phyloP scores from a whole-genome alignment of 805 yeast species.

The Sugiyamaella marilandica region DNA sequence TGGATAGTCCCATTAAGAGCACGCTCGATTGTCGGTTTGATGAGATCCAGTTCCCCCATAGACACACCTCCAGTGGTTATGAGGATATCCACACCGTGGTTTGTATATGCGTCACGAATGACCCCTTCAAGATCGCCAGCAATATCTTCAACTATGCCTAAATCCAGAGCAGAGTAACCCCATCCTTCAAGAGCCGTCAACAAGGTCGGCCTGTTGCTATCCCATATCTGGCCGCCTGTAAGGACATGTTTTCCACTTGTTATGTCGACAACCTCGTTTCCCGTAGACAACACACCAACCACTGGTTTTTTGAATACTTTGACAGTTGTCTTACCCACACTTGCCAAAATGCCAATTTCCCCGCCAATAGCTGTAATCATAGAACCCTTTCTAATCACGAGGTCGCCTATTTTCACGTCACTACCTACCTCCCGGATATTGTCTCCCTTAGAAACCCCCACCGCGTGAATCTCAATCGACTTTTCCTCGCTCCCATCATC shows the following conservation, averaged over 20 bases:
- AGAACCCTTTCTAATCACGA: slow-evolving; percentile 37
- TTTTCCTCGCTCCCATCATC: slow-evolving; percentile 42
- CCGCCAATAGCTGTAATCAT: slow-evolving; percentile 42
- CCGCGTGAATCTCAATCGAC: slow-evolving; percentile 38
- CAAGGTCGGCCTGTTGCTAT: slow-evolving; percentile 47
- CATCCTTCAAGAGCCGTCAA: slow-evolving; percentile 34
- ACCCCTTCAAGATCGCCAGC: slow-evolving; percentile 26
- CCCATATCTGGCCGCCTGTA: slow-evolving; percentile 45
- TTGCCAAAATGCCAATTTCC: slow-evolving; percentile 46
- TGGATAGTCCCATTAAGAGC: slow-evolving; percentile 41
- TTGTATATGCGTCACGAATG: slow-evolving; percentile 29
- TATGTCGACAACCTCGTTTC: slow-evolving; percentile 42
- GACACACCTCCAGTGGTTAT: slow-evolving; percentile 57
- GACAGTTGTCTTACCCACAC: slow-evolving; percentile 40
- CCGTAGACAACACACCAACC: slow-evolving; percentile 48
- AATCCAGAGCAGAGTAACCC: slow-evolving; percentile 41
- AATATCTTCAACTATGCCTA: slow-evolving; percentile 48
- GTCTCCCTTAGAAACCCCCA: slow-evolving; percentile 38
- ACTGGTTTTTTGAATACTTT: slow-evolving; percentile 40
- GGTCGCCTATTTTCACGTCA: slow-evolving; percentile 39
- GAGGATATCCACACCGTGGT: slow-evolving; percentile 37
- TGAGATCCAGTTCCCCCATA: slow-evolving; percentile 52
- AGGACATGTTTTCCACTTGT: slow-evolving; percentile 7
- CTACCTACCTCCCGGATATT: slow-evolving; percentile 47
- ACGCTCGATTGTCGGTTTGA: slow-evolving; percentile 46